A percentile compares a stretch with the other conserved stretches of the same genome.
phyloP scores from a whole-genome alignment of 2,329 filamentous ascomycete genomes.

The Cladosporium sp. region DNA sequence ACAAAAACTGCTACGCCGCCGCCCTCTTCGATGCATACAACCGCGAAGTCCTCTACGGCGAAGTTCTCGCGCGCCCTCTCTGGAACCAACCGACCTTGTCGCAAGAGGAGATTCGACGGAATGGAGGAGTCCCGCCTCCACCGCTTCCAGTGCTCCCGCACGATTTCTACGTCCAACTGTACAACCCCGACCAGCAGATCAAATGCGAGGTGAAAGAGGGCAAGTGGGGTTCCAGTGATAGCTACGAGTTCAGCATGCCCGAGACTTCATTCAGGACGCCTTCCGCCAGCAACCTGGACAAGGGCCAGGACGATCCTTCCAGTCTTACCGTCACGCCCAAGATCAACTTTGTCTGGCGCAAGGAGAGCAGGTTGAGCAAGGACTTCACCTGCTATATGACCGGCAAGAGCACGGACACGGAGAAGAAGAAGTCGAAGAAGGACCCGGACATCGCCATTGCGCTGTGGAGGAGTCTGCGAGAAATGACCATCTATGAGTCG shows the following conservation, averaged over 20 bases:
- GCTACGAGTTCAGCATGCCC: conserved; percentile 92
- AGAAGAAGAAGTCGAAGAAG: conserved; percentile 57
- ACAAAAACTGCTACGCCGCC: conserved; percentile 80
- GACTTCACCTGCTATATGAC: conserved; percentile 86
- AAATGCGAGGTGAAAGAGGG: conserved; percentile 66
- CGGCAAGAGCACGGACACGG: conserved; percentile 64
- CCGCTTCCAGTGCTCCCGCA: conserved; percentile 72
- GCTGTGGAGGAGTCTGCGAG: conserved; percentile 70
- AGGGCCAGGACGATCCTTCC: conserved; percentile 60
- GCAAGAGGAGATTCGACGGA: conserved; percentile 69
- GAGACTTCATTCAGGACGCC: conserved; percentile 78
- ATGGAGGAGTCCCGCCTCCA: conserved; percentile 61
- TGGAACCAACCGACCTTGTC: conserved; percentile 82
- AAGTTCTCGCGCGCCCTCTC: conserved; percentile 78
- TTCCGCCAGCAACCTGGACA: conserved; percentile 73
- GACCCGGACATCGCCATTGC: conserved; percentile 96
- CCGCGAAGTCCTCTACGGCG: conserved; percentile 77
- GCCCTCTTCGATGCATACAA: conserved; percentile 80
- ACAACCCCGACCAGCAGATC: conserved; percentile 87
- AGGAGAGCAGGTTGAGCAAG: conserved; percentile 78
- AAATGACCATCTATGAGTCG: conserved; percentile 87
- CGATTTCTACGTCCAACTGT: conserved; percentile 79
- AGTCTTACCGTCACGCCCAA: conserved; percentile 57
- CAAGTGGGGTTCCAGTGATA: conserved; percentile 73
- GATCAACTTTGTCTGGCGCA: conserved; percentile 82